Conservation (phyloP, 164 flowering plant species). For the Warburgia ugandensis region DNA sequence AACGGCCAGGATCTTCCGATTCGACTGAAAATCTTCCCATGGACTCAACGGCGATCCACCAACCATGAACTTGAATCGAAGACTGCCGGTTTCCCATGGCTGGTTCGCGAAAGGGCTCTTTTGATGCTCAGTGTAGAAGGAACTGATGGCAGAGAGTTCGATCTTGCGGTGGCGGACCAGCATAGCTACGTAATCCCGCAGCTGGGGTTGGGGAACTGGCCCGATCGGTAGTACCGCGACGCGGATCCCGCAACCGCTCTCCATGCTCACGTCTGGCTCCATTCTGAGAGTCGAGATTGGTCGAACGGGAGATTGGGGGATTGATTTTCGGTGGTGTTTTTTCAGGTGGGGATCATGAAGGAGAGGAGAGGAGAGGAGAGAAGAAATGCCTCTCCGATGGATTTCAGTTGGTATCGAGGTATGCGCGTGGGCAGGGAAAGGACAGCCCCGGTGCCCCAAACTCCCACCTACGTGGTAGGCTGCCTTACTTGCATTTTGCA, state of each 20-base stretch:
- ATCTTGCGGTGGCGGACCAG: constrained; percentile 54
- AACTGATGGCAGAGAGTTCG: constrained; percentile 73
- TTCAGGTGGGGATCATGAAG: too few species aligned
- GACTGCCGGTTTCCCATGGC: constrained; percentile 85
- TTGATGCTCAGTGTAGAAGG: constrained; percentile 98
- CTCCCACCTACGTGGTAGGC: too few species aligned
- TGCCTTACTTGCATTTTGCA: too few species aligned
- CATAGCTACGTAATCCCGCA: constrained; percentile 72
- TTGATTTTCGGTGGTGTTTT: too few species aligned
- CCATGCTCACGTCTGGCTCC: constrained; percentile 99
- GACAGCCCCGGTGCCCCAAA: too few species aligned
- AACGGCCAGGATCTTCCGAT: constrained; percentile 80
- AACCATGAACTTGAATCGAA: constrained; percentile 76
- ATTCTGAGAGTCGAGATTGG: too few species aligned
- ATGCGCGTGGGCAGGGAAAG: too few species aligned
- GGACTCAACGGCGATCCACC: constrained; percentile 81
- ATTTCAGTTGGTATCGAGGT: too few species aligned
- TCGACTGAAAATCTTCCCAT: constrained; percentile 96
- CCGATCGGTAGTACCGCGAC: constrained; percentile 91
- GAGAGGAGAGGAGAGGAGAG: too few species aligned
- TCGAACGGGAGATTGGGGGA: too few species aligned
- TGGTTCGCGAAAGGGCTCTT: constrained; percentile 91
- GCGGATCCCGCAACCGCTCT: constrained; percentile 77
- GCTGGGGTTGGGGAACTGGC: constrained; percentile 43
- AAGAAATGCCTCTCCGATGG: too few species aligned